Base-by-base conservation (phyloP, 768 basidiomycete species). In the Pholiota molesta region DNA sequence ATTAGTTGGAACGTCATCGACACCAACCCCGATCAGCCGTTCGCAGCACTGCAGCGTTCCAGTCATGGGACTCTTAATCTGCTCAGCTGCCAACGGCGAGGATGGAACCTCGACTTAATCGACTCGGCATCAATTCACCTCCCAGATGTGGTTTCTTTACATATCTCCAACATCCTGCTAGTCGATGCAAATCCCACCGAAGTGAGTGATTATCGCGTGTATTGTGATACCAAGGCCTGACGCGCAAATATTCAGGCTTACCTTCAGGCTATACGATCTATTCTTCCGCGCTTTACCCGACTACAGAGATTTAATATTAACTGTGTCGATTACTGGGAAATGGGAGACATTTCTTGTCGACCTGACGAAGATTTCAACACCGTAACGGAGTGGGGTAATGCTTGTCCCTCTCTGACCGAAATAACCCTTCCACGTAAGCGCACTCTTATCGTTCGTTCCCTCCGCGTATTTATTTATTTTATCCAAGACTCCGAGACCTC, bases 21-120 rank as follows among this genome's bases (percentile, higher is more conserved):
- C 40, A 68, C 69, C 19, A 60, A 72, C 14, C 73, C 72, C 6
- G 70, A 73, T 49, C 65, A 71, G 28, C 71, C 74, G 1, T 72
- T 80, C 47, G 59, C 62, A 10, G 70, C 73, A 2, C 73, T 80
- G 14, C 72, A 69, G 19, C 68, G 68, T 14, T 70, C 71, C n/a
- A 75, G 76, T 55, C 68, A 72, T 21, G 68, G 70, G 9, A 74
- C 71, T 0, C 71, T 79, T 26, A 73, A 72, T 51, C 57, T 79
- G 13, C 68, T 80, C 56, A 71, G 73, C 57, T 78, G 77, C 60
- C 70, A 74, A 17, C 65, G 77, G 23, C 66, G 75, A 54, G 77
- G 77, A 0, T 78, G 79, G 77, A 80, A 80, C 60, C 59, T 75
- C 40, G 79, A 78, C 57, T 61, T 79, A 14, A 62, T 80, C 7